These are phyloP conservation scores for Aureobasidium mangrovei DNA, from an alignment of 2,329 filamentous ascomycete species.

Conservation along the genomic window DNA sequence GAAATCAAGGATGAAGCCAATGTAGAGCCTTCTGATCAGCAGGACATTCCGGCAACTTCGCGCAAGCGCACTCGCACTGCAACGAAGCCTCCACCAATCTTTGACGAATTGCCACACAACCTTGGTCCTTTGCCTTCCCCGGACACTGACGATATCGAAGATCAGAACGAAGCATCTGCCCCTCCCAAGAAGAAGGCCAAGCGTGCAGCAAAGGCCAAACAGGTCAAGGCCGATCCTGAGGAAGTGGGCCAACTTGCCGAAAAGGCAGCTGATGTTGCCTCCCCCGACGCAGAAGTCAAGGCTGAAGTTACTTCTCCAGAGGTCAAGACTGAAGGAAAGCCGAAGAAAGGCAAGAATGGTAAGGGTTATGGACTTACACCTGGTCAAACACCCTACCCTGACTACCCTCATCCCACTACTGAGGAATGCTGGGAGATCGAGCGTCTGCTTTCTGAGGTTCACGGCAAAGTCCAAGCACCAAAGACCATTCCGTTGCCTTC, in stretches of 20 bases:
- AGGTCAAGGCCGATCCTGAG: slow-evolving; percentile 17
- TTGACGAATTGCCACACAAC: slow-evolving; percentile 49
- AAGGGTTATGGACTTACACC: slow-evolving; percentile 38
- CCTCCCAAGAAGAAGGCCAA: slow-evolving; percentile 16
- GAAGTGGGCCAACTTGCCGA: slow-evolving; percentile 15
- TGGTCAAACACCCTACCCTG: slow-evolving; percentile 56
- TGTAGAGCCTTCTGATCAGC: not conserved
- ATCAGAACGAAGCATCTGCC: slow-evolving; percentile 15
- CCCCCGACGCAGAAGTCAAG: slow-evolving; percentile 13
- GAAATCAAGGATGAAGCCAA: slow-evolving; percentile 20
- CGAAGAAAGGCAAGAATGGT: slow-evolving; percentile 34
- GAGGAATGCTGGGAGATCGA: slow-evolving; percentile 64
- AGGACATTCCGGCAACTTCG: slow-evolving; percentile 17
- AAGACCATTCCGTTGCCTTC: slow-evolving; percentile 61
- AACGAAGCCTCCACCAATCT: slow-evolving; percentile 16
- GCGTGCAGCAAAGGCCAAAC: slow-evolving; percentile 9
- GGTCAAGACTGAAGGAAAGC: slow-evolving; percentile 6
- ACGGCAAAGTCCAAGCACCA: slow-evolving; percentile 58
- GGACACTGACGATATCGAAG: slow-evolving; percentile 19
- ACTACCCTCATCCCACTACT: slow-evolving; percentile 54
- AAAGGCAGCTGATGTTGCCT: slow-evolving; percentile 14
- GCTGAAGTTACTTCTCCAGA: not conserved
- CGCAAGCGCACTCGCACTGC: slow-evolving; percentile 31
- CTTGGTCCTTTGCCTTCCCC: slow-evolving; percentile 35
- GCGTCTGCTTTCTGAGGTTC: slow-evolving; percentile 53